These are phyloP conservation scores for Phytophthora pistaciae DNA, from an alignment of 352 stramenopile species.

Conservation along the genomic window DNA sequence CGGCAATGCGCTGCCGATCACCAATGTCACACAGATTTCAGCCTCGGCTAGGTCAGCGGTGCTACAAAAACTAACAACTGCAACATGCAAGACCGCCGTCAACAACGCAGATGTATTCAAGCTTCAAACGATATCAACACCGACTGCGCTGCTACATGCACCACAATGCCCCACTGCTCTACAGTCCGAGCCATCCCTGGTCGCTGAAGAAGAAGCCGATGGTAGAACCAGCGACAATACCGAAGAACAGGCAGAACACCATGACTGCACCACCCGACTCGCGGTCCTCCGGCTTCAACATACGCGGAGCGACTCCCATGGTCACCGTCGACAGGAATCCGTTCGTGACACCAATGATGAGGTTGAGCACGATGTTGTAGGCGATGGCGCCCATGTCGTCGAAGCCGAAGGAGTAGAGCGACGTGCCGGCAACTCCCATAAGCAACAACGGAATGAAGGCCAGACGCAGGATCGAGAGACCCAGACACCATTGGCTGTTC, in stretches of 20 bases:
- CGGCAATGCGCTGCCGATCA: neutral
- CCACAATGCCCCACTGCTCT: neutral
- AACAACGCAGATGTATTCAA: constrained; percentile 2
- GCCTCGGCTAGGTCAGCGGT: constrained; percentile 2
- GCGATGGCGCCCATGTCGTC: constrained; percentile 36
- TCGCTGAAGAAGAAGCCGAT: constrained; percentile 59
- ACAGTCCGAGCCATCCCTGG: constrained; percentile 51
- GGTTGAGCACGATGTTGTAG: constrained; percentile 57
- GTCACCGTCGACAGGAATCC: constrained; percentile 68
- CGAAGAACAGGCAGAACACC: constrained; percentile 64
- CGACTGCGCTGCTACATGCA: constrained; percentile 1
- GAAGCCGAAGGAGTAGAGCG: constrained; percentile 61
- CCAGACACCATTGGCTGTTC: constrained; percentile 52
- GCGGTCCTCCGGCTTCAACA: constrained; percentile 60
- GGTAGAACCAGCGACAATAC: constrained; percentile 49
- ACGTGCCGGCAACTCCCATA: constrained; percentile 58
- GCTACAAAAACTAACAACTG: constrained; percentile 1
- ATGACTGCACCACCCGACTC: constrained; percentile 64
- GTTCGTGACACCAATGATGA: constrained; percentile 55
- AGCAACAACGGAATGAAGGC: constrained; percentile 62
- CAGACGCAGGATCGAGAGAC: constrained; percentile 48
- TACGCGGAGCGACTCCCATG: constrained; percentile 55
- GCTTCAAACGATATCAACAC: neutral
- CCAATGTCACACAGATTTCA: neutral
- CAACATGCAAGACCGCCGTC: constrained; percentile 2